phyloP scores from a whole-genome alignment of 345 rosid species.

The Sisymbrium irio region DNA sequence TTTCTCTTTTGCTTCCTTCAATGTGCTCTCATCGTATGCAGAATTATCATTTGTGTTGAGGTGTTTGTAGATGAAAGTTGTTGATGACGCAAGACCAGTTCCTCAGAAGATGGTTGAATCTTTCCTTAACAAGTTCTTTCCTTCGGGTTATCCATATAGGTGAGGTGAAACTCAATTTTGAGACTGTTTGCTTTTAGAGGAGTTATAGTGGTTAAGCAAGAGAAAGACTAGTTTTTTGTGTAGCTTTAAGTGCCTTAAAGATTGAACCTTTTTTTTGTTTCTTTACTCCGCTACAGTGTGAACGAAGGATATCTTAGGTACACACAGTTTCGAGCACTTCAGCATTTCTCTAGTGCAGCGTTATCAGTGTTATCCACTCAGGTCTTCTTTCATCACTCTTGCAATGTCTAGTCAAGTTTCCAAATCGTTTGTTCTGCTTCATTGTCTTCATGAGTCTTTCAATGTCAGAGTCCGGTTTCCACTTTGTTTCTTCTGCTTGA shows the following conservation, averaged over 20 bases:
- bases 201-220: too few relatives aligned
- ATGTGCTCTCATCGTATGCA: too few relatives aligned
- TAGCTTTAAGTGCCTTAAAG: background rate
- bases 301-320: conserved; percentile 92
- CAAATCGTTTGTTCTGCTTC: too few relatives aligned
- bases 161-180: too few relatives aligned
- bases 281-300: conserved; percentile 48
- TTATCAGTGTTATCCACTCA: conserved; percentile 90
- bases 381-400: conserved; percentile 48
- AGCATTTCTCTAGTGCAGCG: conserved; percentile 81
- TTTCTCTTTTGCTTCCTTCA: background rate
- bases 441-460: too few relatives aligned
- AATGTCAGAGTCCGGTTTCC: background rate
- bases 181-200: too few relatives aligned
- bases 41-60: background rate
- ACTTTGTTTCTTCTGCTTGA: background rate
- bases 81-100: conserved; percentile 69
- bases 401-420: too few relatives aligned
- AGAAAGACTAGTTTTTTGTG: background rate
- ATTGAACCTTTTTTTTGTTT: background rate
- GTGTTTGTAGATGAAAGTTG: conserved; percentile 51
- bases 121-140: conserved; percentile 79
- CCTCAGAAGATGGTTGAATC: conserved; percentile 61
- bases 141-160: conserved; percentile 96
- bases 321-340: conserved; percentile 87